These are phyloP conservation scores for Lipomyces spencermartinsiae DNA, from an alignment of 805 yeast species.

Conservation along the genomic window DNA sequence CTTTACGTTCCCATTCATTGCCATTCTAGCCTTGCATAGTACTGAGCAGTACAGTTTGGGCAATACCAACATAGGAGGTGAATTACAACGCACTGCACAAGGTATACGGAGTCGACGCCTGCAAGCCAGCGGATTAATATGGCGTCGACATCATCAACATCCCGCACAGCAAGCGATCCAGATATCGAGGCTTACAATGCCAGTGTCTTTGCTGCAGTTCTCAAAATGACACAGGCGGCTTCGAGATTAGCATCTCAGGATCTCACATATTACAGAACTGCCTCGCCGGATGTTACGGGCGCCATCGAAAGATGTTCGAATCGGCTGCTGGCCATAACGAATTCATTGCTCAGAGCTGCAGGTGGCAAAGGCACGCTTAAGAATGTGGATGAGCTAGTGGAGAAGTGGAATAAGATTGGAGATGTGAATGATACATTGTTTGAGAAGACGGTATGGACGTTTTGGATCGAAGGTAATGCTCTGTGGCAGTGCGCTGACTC, in stretches of 20 bases:
- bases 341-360: conserved; percentile 49
- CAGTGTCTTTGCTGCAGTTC: conserved; percentile 17
- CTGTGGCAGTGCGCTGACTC: conserved; percentile 27
- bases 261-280: conserved; percentile 70
- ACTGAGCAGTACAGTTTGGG: background rate
- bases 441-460: conserved; percentile 60
- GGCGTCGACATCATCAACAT: conserved; percentile 2
- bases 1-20: background rate
- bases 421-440: conserved; percentile 70
- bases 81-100: background rate
- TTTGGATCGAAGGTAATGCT: conserved; percentile 16
- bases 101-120: background rate
- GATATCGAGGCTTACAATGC: conserved; percentile 8
- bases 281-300: conserved; percentile 57
- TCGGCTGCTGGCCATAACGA: conserved; percentile 55
- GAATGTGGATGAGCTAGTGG: conserved; percentile 55
- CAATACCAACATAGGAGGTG: background rate
- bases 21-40: background rate
- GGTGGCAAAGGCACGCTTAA: conserved; percentile 32
- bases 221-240: conserved; percentile 30
- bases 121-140: background rate
- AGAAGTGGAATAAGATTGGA: conserved; percentile 67
- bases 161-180: conserved; percentile 1
- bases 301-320: conserved; percentile 52
- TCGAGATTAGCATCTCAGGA: conserved; percentile 62